Evolutionary conservation across 2,329 filamentous ascomycete species (phyloP).

Genomic region (Thielaviopsis musarum): DNA sequence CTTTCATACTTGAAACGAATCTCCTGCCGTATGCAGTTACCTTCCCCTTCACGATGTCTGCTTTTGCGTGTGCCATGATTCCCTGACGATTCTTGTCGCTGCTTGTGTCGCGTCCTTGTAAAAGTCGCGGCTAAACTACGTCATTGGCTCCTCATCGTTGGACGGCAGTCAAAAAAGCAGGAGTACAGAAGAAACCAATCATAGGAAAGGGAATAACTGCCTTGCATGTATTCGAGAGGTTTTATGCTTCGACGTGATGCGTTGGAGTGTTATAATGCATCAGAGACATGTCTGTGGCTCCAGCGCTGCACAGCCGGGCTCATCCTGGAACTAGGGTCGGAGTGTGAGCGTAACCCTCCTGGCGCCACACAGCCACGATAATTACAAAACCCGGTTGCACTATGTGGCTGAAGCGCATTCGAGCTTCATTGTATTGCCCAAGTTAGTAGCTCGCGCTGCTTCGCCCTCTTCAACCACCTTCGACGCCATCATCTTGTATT

Average conservation of each 20-base stretch:
- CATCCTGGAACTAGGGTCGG: no score
- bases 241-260: neutral
- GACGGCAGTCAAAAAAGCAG: neutral
- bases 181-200: neutral
- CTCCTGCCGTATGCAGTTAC: neutral
- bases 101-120: neutral
- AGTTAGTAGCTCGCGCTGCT: no score
- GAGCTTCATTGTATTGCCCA: no score
- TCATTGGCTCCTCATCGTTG: neutral
- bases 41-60: neutral
- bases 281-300: neutral
- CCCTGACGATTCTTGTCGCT: neutral
- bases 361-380: no score
- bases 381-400: no score
- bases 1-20: neutral
- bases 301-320: no score
- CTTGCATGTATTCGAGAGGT: neutral
- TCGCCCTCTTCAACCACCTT: neutral
- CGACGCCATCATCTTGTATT: neutral
- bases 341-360: no score
- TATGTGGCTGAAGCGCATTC: no score
- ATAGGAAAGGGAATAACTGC: neutral
- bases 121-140: neutral
- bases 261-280: neutral
- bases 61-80: neutral